A percentile compares a stretch with the other conserved stretches of the same genome.
These are phyloP conservation scores for Podila horticola DNA, from an alignment of 192 early-diverging fungal genomes.

Conservation along the genomic window DNA sequence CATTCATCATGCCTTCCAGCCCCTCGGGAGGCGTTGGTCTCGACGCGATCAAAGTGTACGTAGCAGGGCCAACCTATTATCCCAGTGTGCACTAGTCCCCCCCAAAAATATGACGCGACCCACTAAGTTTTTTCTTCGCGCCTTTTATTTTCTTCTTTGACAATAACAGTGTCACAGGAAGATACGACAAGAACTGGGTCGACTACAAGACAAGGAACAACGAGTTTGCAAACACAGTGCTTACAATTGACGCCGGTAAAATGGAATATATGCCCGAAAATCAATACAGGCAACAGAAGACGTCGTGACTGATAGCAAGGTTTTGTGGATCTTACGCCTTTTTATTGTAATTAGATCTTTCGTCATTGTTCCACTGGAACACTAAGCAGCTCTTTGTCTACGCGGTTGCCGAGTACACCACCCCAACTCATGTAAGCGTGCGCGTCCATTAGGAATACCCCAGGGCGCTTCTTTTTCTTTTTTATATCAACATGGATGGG, in stretches of 20 bases:
- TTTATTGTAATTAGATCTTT: slow-evolving; percentile 67
- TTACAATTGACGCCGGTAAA: slow-evolving; percentile 78
- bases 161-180: slow-evolving; percentile 51
- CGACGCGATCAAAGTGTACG: slow-evolving; percentile 47
- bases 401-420: slow-evolving; percentile 80
- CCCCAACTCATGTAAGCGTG: slow-evolving; percentile 74
- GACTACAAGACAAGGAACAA: slow-evolving; percentile 64
- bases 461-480: too few species aligned
- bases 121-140: not conserved
- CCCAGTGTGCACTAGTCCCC: too few species aligned
- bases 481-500: too few species aligned
- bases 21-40: slow-evolving; percentile 35
- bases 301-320: too few species aligned
- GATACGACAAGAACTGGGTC: slow-evolving; percentile 61
- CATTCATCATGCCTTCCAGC: slow-evolving; percentile 44
- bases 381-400: slow-evolving; percentile 90
- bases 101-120: not conserved
- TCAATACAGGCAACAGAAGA: too few species aligned
- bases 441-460: too few species aligned
- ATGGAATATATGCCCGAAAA: too few species aligned
- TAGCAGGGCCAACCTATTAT: too few species aligned
- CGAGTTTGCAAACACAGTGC: slow-evolving; percentile 70
- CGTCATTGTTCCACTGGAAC: slow-evolving; percentile 88
- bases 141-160: not conserved
- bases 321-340: not conserved